Evolutionary conservation across 352 stramenopile genomes (phyloP).

Genomic region (Globisporangium spinosum): DNA sequence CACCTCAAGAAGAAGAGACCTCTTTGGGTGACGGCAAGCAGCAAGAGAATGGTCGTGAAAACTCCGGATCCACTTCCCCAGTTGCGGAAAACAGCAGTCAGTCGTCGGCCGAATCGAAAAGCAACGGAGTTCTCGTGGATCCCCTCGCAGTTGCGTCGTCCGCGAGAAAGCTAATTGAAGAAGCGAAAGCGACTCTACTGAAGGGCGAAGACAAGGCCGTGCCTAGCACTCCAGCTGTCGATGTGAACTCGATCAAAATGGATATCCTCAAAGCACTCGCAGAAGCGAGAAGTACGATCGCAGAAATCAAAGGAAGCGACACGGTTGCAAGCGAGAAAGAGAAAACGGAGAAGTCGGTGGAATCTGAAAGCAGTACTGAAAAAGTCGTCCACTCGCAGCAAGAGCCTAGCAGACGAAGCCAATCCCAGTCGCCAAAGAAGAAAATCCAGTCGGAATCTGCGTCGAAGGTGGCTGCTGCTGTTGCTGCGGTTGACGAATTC

Average conservation of each 20-base stretch:
- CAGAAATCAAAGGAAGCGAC: slow-evolving; percentile 44
- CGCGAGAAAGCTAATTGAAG: slow-evolving; percentile 14
- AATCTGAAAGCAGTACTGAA: not conserved
- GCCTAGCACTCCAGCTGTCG: slow-evolving; percentile 25
- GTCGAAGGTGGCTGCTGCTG: not conserved
- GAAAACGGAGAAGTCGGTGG: slow-evolving; percentile 1
- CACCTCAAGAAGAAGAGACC: not conserved
- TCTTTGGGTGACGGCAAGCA: not conserved
- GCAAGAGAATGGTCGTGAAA: not conserved
- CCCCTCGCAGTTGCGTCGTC: slow-evolving; percentile 3
- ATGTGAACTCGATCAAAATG: slow-evolving; percentile 77
- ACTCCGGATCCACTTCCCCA: slow-evolving; percentile 2
- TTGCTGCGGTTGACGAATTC: slow-evolving; percentile 58
- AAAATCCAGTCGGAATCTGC: not conserved
- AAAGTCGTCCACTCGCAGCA: not conserved
- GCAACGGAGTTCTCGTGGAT: not conserved
- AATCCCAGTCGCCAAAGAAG: slow-evolving; percentile 17
- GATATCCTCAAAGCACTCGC: slow-evolving; percentile 78
- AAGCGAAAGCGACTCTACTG: slow-evolving; percentile 10
- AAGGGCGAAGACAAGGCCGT: not conserved
- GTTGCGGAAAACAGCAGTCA: slow-evolving; percentile 9
- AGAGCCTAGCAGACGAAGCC: not conserved
- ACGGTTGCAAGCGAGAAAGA: slow-evolving; percentile 1
- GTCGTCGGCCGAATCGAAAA: not conserved
- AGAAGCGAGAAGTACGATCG: slow-evolving; percentile 69